These are phyloP conservation scores for Danielia reshetovae DNA, from an alignment of 805 yeast genomes.

Conservation along the genomic window DNA sequence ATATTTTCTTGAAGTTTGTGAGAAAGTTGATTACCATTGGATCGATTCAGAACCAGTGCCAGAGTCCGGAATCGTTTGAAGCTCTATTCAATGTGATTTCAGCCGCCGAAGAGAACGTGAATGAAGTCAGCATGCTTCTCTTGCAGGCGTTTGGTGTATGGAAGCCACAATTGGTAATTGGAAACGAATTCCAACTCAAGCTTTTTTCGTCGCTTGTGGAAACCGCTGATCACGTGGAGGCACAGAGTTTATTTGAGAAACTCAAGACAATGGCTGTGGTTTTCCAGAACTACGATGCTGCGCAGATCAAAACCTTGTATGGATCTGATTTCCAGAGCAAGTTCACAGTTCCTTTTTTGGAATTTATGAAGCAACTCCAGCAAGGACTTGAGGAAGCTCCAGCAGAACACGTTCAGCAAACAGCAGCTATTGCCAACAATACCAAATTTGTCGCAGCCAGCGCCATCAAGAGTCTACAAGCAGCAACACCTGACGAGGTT, in stretches of 20 bases:
- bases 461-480: constrained; percentile 3
- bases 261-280: constrained; percentile 13
- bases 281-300: constrained; percentile 3
- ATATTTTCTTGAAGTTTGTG: constrained; percentile 25
- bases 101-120: constrained; percentile 12
- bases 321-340: neutral
- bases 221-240: constrained; percentile 7
- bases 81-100: constrained; percentile 9
- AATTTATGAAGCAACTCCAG: constrained; percentile 14
- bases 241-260: constrained; percentile 8
- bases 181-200: neutral
- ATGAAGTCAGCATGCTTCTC: constrained; percentile 22
- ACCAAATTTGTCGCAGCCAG: constrained; percentile 28
- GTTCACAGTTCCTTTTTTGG: constrained; percentile 3
- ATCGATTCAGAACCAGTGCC: constrained; percentile 2
- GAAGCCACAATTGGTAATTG: constrained; percentile 1
- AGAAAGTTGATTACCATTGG: constrained; percentile 21
- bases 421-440: constrained; percentile 25
- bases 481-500: neutral
- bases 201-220: constrained; percentile 5
- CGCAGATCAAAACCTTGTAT: neutral
- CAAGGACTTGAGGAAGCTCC: constrained; percentile 1
- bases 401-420: constrained; percentile 3
- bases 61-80: constrained; percentile 9
- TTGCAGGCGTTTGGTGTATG: constrained; percentile 20